Evolutionary conservation across 169 alveolate species (phyloP).

Genomic region (Plasmodium coatneyi): DNA sequence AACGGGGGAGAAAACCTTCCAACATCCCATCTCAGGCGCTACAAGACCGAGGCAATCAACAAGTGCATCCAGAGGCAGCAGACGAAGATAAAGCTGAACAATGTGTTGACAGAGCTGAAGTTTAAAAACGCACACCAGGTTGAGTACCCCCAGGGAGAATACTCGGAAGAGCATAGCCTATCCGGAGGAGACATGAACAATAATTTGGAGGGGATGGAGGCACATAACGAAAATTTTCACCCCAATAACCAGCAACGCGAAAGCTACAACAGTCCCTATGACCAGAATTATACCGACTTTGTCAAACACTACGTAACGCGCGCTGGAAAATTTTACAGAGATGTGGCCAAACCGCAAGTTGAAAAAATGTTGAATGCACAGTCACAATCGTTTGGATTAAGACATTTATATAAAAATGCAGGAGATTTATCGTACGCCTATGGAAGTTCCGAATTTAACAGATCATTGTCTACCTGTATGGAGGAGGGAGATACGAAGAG

Average conservation of each 20-base stretch:
- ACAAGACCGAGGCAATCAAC: conserved; percentile 10
- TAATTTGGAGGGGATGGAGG: background rate
- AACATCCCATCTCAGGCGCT: background rate
- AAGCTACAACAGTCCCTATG: background rate
- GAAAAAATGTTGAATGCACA: background rate
- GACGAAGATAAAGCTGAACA: conserved; percentile 15
- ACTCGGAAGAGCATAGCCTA: background rate
- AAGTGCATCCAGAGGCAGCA: conserved; percentile 12
- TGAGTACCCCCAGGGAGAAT: background rate
- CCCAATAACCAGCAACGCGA: background rate
- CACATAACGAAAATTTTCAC: background rate
- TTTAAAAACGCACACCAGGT: conserved; percentile 10
- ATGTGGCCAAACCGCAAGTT: background rate
- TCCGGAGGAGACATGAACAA: background rate
- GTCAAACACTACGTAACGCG: conserved; percentile 33
- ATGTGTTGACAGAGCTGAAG: conserved; percentile 14
- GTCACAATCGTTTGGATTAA: conserved; percentile 33
- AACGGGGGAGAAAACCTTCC: background rate
- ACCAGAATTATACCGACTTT: background rate
- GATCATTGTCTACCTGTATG: conserved; percentile 9
- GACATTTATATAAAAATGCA: background rate
- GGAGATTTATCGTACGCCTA: background rate
- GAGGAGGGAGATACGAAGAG: background rate
- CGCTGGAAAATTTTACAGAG: conserved; percentile 7
- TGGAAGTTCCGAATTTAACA: background rate